Conservation (phyloP, 2,329 filamentous ascomycete species). For the Diaporthe nobilis region DNA sequence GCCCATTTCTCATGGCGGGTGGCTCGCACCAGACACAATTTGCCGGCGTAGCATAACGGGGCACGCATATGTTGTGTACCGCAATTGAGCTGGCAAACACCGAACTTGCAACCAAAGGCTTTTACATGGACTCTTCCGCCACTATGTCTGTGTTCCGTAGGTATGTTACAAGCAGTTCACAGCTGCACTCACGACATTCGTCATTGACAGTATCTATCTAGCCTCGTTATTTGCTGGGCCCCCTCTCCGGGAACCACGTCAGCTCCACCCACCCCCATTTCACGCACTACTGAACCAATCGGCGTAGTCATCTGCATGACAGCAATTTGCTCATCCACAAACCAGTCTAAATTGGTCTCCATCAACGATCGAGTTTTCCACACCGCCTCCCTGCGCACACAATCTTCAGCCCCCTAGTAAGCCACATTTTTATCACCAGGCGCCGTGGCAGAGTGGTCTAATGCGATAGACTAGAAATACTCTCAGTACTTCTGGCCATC, state of each 20-base stretch:
- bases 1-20: too few relatives aligned
- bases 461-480: constrained; percentile 32
- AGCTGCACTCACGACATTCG: background rate
- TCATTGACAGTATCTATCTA: background rate
- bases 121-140: background rate
- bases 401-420: background rate
- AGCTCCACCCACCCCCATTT: background rate
- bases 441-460: constrained; percentile 34
- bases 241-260: background rate
- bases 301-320: background rate
- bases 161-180: background rate
- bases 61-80: background rate
- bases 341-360: background rate
- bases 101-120: background rate
- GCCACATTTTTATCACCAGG: background rate
- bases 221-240: background rate
- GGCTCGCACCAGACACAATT: background rate
- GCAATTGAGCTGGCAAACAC: background rate
- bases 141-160: background rate
- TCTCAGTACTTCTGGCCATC: constrained; percentile 4
- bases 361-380: background rate
- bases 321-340: background rate
- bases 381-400: background rate
- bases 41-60: background rate
- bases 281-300: background rate